phyloP scores from a whole-genome alignment of 140 eudicot species.

The Cichorium intybus region DNA sequence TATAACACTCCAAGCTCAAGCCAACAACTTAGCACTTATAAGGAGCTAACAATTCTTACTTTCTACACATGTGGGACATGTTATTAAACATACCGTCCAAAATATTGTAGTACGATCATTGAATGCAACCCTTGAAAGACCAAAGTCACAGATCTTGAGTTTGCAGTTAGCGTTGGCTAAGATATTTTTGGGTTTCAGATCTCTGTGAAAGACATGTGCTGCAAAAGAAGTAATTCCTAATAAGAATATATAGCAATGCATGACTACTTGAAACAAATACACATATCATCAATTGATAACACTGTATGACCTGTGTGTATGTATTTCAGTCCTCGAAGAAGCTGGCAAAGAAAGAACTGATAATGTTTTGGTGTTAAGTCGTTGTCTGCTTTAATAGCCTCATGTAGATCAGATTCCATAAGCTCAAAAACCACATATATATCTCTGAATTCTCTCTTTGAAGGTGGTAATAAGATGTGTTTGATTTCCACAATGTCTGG shows the following conservation, averaged over 20 bases:
- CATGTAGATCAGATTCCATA: conserved; percentile 74
- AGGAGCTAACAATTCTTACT: too few relatives aligned
- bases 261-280: not conserved
- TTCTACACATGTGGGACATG: too few relatives aligned
- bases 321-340: conserved; percentile 70
- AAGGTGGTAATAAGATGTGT: conserved; percentile 70
- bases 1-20: too few relatives aligned
- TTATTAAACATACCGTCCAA: conserved; percentile 55
- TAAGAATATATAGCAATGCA: not conserved
- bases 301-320: conserved; percentile 52
- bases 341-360: conserved; percentile 68
- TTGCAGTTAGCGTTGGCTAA: conserved; percentile 75
- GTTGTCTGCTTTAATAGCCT: conserved; percentile 65
- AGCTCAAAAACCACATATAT: conserved; percentile 75
- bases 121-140: conserved; percentile 75
- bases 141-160: conserved; percentile 76
- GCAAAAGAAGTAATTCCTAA: conserved; percentile 26
- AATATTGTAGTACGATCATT: conserved; percentile 57
- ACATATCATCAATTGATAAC: not conserved
- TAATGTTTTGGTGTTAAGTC: conserved; percentile 62
- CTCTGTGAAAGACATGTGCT: conserved; percentile 77
- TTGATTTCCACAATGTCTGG: conserved; percentile 77
- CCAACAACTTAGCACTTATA: too few relatives aligned
- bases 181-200: conserved; percentile 65
- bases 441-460: conserved; percentile 63